Base-by-base conservation (phyloP, 306 rosid species). In the Begonia loranthoides region DNA sequence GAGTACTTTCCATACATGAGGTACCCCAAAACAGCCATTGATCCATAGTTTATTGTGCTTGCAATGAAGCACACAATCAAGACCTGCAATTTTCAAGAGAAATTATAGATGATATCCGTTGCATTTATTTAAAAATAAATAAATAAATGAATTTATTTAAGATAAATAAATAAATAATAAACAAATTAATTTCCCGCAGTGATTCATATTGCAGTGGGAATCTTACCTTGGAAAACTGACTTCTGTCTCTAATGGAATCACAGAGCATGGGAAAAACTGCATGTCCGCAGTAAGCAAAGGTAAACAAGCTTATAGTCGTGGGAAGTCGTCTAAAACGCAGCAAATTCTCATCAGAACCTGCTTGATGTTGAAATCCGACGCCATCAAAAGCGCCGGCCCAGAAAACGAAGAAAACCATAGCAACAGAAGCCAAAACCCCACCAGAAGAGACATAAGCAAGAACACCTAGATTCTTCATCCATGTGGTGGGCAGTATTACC, bases 391-490 rank as follows among this genome's bases (percentile, higher is more conserved):
- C 81, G 21, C 83, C 92, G 36, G 33, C 68, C 77, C 95, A 81
- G 10, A 57, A 48, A 28, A 82, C 78, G 63, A 81, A 63, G 13
- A 15, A 56, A 15, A 75, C 53, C 54, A 86, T 17, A 48, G 73
- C 10, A 21, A 49, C 3, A 11, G 93, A 77, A 38, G 93, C 77
- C 34, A 79, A 14, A 16, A 86, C 76, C 13, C 95, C 88, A 21
- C 87, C 79, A 38, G 71, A 66, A 21, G 95, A 86, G 34, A 86
- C 54, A 33, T 79, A 82, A 1, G 95, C 87, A 21, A 82, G 1
- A 22, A 53, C 22, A 11, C 77, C 79, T 66, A 86, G 36, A 28
- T 54, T 77, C 73, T 60, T 78, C 41, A 82, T 9, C 86, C 95
- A 86, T 1, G 95, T 77, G 1, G 95, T 79, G 33, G 88, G 93